Base-by-base conservation (phyloP, 2,329 filamentous ascomycete genomes). In the Neophaeococcomyces aloes region DNA sequence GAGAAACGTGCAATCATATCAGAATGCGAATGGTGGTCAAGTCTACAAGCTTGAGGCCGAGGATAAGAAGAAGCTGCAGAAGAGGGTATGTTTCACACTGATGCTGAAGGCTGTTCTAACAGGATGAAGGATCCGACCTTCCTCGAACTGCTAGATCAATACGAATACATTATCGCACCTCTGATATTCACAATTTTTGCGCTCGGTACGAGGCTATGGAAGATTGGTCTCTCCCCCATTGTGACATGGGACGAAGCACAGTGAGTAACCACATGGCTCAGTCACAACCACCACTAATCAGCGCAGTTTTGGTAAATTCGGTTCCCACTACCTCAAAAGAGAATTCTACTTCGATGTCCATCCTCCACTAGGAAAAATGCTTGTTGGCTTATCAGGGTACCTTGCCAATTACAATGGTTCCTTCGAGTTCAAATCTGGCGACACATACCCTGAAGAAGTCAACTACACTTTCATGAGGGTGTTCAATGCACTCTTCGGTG, bases 281-380 rank as follows among this genome's bases (percentile, higher is more conserved):
- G 14, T 19, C 29, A 15, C 17, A 13, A 34, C 10, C 14, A 17
- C 23, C 4, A 14, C 11, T 18, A 44, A 42, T 46, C 25, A 38
- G 44, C 29, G 29, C 52, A 67, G 65, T 53, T 69, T 69, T 53
- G 66, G 66, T 42, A 98, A 98, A 71, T 98, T 98, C 65, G 91
- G 91, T 52, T 96, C 89, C 57, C 89, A 98, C 68, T 98, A 98
- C 66, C 81, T 98, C 61, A 95, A 98, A 66, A 86, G 89, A 65
- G 91, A 98, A 67, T 95, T 96, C 73, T 98, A 98, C 75, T 98
- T 98, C 69, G 86, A 94, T 73, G 83, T 93, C 46, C 86, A 94
- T 65, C 91, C 91, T 53, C 91, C 91, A 43, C 79, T 98, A 49
- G 91, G 91, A 62, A 98, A 98, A 73, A 96, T 98, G 79, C 79